Percentiles rank a stretch among this genome's conserved stretches.
These are phyloP conservation scores for Laetiporus sulphureus DNA, from an alignment of 1,284 basidiomycete genomes.

Conservation along the genomic window DNA sequence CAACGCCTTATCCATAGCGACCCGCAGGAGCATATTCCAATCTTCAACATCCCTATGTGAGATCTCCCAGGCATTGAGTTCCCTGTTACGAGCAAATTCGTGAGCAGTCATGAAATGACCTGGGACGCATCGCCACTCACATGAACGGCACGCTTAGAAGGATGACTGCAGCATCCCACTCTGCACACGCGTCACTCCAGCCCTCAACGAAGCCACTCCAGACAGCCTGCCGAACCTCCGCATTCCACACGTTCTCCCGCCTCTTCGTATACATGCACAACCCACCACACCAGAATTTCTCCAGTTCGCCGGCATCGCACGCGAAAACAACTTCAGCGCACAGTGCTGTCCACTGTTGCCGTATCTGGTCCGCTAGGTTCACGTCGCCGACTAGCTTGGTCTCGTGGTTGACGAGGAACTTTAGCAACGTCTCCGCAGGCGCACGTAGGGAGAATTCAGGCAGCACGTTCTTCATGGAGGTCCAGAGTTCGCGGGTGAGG, in stretches of 20 bases:
- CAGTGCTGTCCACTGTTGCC: conserved; percentile 50
- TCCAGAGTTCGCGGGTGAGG: conserved; percentile 52
- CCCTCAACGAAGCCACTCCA: conserved; percentile 50
- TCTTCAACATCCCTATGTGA: conserved; percentile 41
- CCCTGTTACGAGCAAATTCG: conserved; percentile 29
- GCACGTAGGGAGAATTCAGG: conserved; percentile 33
- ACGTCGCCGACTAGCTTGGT: conserved; percentile 39
- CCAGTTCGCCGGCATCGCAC: conserved; percentile 32
- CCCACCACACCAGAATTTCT: not conserved
- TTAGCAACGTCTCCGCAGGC: conserved; percentile 39
- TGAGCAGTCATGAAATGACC: too few species aligned
- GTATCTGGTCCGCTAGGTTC: conserved; percentile 32
- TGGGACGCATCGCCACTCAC: too few species aligned
- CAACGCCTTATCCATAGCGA: conserved; percentile 44
- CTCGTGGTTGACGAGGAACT: conserved; percentile 42
- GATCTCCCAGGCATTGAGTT: conserved; percentile 46
- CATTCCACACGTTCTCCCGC: conserved; percentile 34
- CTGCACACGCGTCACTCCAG: conserved; percentile 38
- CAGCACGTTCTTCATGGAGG: conserved; percentile 34
- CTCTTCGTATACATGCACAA: not conserved
- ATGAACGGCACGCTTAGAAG: conserved; percentile 58
- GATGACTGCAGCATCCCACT: conserved; percentile 49
- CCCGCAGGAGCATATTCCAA: conserved; percentile 53
- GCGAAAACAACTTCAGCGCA: conserved; percentile 42
- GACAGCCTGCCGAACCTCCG: conserved; percentile 34